These are phyloP conservation scores for Neckera pumila DNA, from an alignment of 225 moss, liverwort and hornwort genomes.

Conservation along the genomic window DNA sequence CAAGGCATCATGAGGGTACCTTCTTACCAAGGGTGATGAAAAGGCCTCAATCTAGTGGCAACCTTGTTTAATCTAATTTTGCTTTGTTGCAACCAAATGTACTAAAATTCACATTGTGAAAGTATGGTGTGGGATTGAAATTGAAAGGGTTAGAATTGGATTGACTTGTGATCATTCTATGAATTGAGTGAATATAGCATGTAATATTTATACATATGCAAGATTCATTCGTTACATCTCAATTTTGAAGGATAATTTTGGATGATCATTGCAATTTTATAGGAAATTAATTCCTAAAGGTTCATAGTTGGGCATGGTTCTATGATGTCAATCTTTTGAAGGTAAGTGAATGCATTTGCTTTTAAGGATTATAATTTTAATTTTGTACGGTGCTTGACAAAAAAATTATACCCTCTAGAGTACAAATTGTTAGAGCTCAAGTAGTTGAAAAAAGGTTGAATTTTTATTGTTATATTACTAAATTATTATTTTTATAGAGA, in stretches of 20 bases:
- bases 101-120: neutral
- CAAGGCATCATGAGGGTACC: no score
- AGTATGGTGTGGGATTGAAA: fast-evolving
- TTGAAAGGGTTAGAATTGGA: neutral
- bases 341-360: neutral
- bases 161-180: neutral
- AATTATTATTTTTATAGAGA: no score
- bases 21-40: no score
- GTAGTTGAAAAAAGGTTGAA: fast-evolving
- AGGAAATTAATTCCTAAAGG: neutral
- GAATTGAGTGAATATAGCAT: neutral
- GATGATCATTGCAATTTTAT: neutral
- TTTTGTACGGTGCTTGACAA: neutral
- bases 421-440: fast-evolving
- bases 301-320: fast-evolving
- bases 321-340: neutral
- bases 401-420: neutral
- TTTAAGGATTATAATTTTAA: neutral
- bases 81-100: neutral
- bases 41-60: no score
- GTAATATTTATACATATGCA: neutral
- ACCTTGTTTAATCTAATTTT: neutral
- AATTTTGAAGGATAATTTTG: neutral
- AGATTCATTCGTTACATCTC: neutral
- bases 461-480: fast-evolving